These are phyloP conservation scores for Fragaria vesca DNA, from an alignment of 306 rosid genomes.

Conservation along the genomic window DNA sequence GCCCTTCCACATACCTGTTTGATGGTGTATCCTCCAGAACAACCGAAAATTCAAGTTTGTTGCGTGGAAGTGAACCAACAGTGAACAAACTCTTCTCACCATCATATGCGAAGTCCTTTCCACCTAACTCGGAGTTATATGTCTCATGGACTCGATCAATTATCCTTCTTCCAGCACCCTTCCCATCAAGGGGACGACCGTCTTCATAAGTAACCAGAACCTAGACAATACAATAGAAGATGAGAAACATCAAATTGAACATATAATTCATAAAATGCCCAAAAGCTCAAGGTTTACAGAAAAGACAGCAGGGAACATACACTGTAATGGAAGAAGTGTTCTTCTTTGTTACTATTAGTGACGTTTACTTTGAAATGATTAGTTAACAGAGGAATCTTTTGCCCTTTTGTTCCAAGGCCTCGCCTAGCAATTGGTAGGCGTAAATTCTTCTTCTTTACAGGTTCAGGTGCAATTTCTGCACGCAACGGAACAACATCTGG, in stretches of 20 bases:
- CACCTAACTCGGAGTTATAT: conserved; percentile 61
- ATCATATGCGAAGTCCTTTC: conserved; percentile 85
- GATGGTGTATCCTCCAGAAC: conserved; percentile 69
- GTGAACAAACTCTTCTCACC: conserved; percentile 92
- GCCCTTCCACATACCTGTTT: conserved; percentile 42
- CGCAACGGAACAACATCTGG: conserved; percentile 54
- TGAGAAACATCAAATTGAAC: background rate
- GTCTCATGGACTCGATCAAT: conserved; percentile 79
- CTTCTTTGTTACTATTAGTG: conserved; percentile 39
- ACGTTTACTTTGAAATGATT: conserved; percentile 79
- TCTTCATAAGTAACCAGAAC: conserved; percentile 79
- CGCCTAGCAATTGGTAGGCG: conserved; percentile 74
- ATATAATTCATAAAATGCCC: background rate
- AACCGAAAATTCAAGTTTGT: conserved; percentile 79
- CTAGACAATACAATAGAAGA: conserved; percentile 33
- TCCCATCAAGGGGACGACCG: conserved; percentile 85
- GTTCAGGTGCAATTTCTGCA: conserved; percentile 27
- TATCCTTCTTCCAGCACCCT: conserved; percentile 75
- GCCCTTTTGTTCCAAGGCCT: conserved; percentile 62
- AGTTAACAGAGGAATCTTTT: conserved; percentile 49
- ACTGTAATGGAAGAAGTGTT: conserved; percentile 76
- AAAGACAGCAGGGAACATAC: conserved; percentile 41
- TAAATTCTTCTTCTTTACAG: conserved; percentile 49
- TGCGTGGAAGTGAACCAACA: conserved; percentile 74
- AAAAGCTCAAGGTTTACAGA: background rate